Evolutionary conservation across 352 stramenopile species (phyloP).

Genomic region (Phytophthora meadii): DNA sequence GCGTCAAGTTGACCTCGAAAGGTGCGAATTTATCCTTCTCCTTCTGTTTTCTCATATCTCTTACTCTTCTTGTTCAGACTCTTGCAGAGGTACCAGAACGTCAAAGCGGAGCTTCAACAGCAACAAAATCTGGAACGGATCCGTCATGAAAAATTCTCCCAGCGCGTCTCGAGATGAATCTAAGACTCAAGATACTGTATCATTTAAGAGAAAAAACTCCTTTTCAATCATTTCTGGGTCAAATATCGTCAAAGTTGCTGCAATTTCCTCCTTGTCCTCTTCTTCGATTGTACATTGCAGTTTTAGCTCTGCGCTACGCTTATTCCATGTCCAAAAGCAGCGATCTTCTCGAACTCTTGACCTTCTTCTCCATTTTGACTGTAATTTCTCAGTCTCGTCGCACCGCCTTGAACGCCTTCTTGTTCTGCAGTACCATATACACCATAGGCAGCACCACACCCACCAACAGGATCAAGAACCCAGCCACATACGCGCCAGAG

Average conservation of each 20-base stretch:
- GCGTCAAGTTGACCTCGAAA: slow-evolving; percentile 93
- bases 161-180: slow-evolving; percentile 41
- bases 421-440: slow-evolving; percentile 90
- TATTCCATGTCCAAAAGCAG: slow-evolving; percentile 1
- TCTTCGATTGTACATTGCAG: slow-evolving; percentile 2
- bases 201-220: slow-evolving; percentile 21
- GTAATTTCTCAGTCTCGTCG: slow-evolving; percentile 55
- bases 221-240: slow-evolving; percentile 11
- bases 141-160: slow-evolving; percentile 79
- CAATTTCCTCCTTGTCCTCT: neutral
- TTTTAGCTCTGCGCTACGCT: neutral
- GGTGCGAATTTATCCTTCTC: slow-evolving; percentile 36
- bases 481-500: slow-evolving; percentile 72
- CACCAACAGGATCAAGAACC: slow-evolving; percentile 69
- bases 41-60: neutral
- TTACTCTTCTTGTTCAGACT: slow-evolving; percentile 46
- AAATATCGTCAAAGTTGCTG: slow-evolving; percentile 8
- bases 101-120: slow-evolving; percentile 94
- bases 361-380: neutral
- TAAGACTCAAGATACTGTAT: slow-evolving; percentile 15
- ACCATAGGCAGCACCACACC: slow-evolving; percentile 80
- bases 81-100: slow-evolving; percentile 95
- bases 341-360: slow-evolving; percentile 18
- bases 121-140: slow-evolving; percentile 95
- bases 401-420: slow-evolving; percentile 87